phyloP scores from a whole-genome alignment of 805 yeast species.

The Danielozyma ontarioensis region DNA sequence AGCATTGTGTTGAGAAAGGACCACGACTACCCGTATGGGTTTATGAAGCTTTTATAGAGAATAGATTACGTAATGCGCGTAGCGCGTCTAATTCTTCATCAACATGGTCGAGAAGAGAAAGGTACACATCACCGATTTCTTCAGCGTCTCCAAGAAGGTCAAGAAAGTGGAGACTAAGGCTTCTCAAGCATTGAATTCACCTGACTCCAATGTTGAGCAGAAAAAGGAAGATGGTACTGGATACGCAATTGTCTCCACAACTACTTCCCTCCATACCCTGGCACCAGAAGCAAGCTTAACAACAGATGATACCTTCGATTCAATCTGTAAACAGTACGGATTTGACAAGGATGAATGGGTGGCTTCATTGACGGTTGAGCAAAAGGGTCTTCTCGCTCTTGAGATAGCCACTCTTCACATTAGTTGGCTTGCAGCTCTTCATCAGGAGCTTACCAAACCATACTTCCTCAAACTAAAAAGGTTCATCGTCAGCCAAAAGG shows the following conservation, averaged over 20 bases:
- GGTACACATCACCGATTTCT: conserved; percentile 1
- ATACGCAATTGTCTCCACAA: too few relatives aligned
- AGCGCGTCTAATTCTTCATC: too few relatives aligned
- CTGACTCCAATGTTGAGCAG: too few relatives aligned
- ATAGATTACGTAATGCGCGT: too few relatives aligned
- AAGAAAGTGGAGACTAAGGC: too few relatives aligned
- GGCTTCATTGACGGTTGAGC: conserved; percentile 40
- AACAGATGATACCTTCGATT: too few relatives aligned
- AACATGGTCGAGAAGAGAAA: too few relatives aligned
- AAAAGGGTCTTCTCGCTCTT: conserved; percentile 46
- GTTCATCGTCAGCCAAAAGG: conserved; percentile 49
- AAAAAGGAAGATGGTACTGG: too few relatives aligned
- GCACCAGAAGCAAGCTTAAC: too few relatives aligned
- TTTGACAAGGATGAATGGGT: conserved; percentile 55
- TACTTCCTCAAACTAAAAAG: conserved; percentile 71
- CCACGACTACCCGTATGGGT: conserved; percentile 42
- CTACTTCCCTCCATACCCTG: too few relatives aligned
- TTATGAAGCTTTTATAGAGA: conserved; percentile 26
- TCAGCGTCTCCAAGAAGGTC: conserved; percentile 1
- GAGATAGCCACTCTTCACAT: conserved; percentile 70
- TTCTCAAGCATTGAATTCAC: too few relatives aligned
- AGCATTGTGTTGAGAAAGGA: conserved; percentile 44
- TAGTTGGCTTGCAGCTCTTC: conserved; percentile 71
- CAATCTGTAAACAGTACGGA: too few relatives aligned
- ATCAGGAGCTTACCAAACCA: conserved; percentile 73